Evolutionary conservation across 495 filamentous ascomycete genomes (phyloP).

Genomic region (Aspergillus sclerotioniger): DNA sequence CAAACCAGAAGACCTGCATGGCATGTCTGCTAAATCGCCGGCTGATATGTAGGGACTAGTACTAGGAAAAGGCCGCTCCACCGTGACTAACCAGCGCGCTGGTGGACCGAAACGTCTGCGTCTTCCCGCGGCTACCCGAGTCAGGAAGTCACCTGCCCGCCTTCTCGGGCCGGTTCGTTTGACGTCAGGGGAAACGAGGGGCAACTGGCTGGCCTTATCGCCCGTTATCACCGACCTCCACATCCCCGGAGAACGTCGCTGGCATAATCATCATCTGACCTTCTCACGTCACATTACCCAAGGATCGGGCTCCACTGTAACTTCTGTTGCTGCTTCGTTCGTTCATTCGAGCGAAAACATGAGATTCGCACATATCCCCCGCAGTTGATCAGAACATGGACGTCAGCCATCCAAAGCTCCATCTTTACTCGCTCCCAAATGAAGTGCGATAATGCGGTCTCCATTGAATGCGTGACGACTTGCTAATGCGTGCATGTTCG

Average conservation of each 20-base stretch:
- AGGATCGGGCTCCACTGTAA: not conserved
- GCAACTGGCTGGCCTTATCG: not conserved
- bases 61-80: too few species aligned
- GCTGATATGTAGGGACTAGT: too few species aligned
- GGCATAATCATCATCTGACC: not conserved
- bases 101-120: not conserved
- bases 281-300: slow-evolving; percentile 7
- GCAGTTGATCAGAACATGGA: slow-evolving; percentile 13
- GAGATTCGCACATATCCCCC: not conserved
- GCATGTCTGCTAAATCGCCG: too few species aligned
- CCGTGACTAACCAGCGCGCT: not conserved
- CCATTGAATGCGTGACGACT: not conserved
- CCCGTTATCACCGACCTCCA: not conserved
- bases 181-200: not conserved
- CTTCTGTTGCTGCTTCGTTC: not conserved
- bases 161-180: not conserved
- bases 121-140: not conserved
- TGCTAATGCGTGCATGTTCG: not conserved
- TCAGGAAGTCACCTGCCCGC: not conserved
- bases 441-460: slow-evolving; percentile 36
- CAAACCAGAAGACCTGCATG: too few species aligned
- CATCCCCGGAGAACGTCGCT: not conserved
- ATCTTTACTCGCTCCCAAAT: slow-evolving; percentile 49
- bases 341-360: not conserved
- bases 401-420: slow-evolving; percentile 1